These are phyloP conservation scores for Gossypium mustelinum DNA, from an alignment of 345 rosid genomes.

Conservation along the genomic window DNA sequence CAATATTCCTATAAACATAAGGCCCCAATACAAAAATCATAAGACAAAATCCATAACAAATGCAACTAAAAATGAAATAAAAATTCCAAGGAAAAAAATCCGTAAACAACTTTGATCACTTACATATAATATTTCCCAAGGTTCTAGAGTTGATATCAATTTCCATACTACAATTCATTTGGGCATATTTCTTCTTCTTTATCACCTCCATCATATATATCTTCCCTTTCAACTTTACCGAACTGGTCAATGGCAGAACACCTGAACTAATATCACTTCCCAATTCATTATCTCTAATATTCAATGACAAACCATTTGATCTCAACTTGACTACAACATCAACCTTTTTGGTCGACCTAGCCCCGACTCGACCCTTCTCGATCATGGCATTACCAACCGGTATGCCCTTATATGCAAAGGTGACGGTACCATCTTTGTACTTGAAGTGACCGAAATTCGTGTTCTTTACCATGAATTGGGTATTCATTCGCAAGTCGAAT, in stretches of 20 bases:
- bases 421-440: not conserved
- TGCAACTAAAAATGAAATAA: not conserved
- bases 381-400: not conserved
- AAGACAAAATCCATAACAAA: not conserved
- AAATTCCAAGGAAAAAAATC: not conserved
- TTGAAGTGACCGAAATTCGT: slow-evolving; percentile 7
- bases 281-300: not conserved
- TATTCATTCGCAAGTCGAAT: not conserved
- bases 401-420: slow-evolving; percentile 1
- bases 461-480: slow-evolving; percentile 9
- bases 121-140: not conserved
- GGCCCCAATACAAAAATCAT: too few species aligned
- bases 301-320: not conserved
- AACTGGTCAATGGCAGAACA: not conserved
- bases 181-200: slow-evolving; percentile 3
- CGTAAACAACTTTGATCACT: not conserved
- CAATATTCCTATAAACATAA: too few species aligned
- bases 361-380: not conserved
- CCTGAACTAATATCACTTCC: not conserved
- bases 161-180: slow-evolving; percentile 13
- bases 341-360: slow-evolving; percentile 8
- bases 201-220: slow-evolving; percentile 11
- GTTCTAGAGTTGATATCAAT: not conserved
- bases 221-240: slow-evolving; percentile 5
- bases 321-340: not conserved